These are phyloP conservation scores for Buxus sempervirens DNA, from an alignment of 164 flowering plant species.

Conservation along the genomic window DNA sequence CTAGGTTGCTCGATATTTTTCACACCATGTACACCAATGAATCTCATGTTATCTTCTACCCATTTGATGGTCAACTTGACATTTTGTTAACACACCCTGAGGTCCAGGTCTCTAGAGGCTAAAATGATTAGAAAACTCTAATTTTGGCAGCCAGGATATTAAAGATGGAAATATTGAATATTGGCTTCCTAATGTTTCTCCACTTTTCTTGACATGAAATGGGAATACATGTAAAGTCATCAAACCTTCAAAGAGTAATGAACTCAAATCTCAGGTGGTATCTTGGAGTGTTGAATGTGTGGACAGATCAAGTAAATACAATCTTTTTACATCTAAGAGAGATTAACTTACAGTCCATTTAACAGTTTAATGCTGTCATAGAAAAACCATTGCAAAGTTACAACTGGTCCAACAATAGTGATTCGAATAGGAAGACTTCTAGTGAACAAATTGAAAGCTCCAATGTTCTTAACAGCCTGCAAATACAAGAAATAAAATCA, in stretches of 20 bases:
- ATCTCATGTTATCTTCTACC: too few species aligned
- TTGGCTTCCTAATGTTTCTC: too few species aligned
- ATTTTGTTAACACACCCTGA: too few species aligned
- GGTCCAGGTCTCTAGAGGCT: too few species aligned
- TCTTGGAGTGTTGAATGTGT: neutral
- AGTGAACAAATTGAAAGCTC: slow-evolving; percentile 61
- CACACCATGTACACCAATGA: too few species aligned
- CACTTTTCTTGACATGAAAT: neutral
- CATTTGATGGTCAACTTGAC: too few species aligned
- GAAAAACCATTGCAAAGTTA: slow-evolving; percentile 84
- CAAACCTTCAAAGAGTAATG: neutral
- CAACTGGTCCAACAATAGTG: slow-evolving; percentile 69
- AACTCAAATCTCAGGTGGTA: neutral
- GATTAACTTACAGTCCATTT: slow-evolving; percentile 67
- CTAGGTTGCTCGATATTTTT: too few species aligned
- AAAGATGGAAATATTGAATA: too few species aligned
- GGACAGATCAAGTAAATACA: neutral
- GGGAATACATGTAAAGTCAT: too few species aligned
- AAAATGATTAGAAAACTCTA: too few species aligned
- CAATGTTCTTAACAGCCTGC: slow-evolving; percentile 81
- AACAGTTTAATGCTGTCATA: slow-evolving; percentile 78
- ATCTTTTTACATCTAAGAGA: neutral
- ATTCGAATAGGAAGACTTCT: slow-evolving; percentile 88
- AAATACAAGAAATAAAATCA: neutral
- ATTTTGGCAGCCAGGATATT: too few species aligned